Evolutionary conservation across 2,329 filamentous ascomycete genomes (phyloP), one percentile per base, ranked within the genome.

Genomic region (Fusarium sp.): DNA sequence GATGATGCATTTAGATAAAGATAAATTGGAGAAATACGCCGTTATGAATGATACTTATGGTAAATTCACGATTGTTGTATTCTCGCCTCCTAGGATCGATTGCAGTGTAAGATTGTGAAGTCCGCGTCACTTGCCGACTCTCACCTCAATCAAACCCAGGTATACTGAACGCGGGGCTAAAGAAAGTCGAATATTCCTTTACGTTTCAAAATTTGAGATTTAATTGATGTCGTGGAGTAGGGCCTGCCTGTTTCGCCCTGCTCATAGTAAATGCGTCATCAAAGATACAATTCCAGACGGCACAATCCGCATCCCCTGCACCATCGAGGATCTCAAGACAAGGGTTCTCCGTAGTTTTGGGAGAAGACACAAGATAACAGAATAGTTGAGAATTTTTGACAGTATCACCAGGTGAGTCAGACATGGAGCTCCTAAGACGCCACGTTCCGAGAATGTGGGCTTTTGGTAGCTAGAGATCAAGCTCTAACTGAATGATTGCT

Each of bases 81-180:
- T 26, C 14, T 12, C 3, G 12, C 18, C 30, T 18, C 15, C 22
- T n/a, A 7, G 5, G 5, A 11, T 3, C 15, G 8, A 15, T 31
- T 33, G 47, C 16, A n/a, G 30, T 33, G 22, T 3, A 14, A 15
- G 12, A 50, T 24, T 8, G 15, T 18, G 22, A 31, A 24, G 7
- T 5, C 6, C 22, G 3, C 16, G 8, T 33, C 28, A 24, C 11
- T 24, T 20, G 12, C 1, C 15, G 0, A 20, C 11, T 4, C 20
- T 20, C 7, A 18, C 22, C 15, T 31, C 22, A 2, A 31, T 6
- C 11, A 31, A 33, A 33, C 1, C 12, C 22, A 50, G 3, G 0
- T 5, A 30, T 30, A 7, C 7, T 3, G 1, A 12, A 12, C 8
- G 6, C 6, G 9, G 26, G 7, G 12, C 1, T 4, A 4, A 44